These are phyloP conservation scores for Beta corolliflora DNA, from an alignment of 179 eudicot species.

Conservation along the genomic window DNA sequence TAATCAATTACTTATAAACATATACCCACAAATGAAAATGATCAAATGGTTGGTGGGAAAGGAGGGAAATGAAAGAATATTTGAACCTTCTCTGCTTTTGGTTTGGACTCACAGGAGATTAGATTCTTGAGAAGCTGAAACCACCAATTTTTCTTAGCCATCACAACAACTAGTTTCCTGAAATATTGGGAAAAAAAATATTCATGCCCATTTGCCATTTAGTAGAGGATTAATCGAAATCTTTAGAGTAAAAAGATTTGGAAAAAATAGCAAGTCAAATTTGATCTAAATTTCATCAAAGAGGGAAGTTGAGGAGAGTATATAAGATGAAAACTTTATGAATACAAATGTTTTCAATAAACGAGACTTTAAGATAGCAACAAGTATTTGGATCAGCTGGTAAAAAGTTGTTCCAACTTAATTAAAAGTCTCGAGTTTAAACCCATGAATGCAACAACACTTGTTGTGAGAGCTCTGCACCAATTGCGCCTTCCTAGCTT, in stretches of 20 bases:
- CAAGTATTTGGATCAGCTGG: no score
- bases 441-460: no score
- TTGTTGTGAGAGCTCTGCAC: no score
- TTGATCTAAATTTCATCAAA: slow-evolving; percentile 10
- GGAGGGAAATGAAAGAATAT: background rate
- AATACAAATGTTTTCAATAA: background rate
- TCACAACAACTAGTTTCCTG: slow-evolving; percentile 22
- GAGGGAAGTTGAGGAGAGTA: background rate
- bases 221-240: no score
- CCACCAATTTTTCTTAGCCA: slow-evolving; percentile 79
- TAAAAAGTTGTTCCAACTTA: no score
- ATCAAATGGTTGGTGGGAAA: background rate
- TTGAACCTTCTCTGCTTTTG: slow-evolving; percentile 54
- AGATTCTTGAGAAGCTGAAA: slow-evolving; percentile 62
- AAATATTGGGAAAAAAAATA: background rate
- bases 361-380: no score
- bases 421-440: no score
- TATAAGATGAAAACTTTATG: background rate
- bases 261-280: background rate
- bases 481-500: no score
- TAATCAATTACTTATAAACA: background rate
- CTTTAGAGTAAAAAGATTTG: background rate
- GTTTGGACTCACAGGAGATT: slow-evolving; percentile 54
- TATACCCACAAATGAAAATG: background rate
- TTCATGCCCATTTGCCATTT: background rate